A percentile compares a stretch with the other conserved stretches of the same genome.
These are phyloP conservation scores for Hypoxylon sp. DNA, from an alignment of 2,329 filamentous ascomycete species.

Conservation along the genomic window DNA sequence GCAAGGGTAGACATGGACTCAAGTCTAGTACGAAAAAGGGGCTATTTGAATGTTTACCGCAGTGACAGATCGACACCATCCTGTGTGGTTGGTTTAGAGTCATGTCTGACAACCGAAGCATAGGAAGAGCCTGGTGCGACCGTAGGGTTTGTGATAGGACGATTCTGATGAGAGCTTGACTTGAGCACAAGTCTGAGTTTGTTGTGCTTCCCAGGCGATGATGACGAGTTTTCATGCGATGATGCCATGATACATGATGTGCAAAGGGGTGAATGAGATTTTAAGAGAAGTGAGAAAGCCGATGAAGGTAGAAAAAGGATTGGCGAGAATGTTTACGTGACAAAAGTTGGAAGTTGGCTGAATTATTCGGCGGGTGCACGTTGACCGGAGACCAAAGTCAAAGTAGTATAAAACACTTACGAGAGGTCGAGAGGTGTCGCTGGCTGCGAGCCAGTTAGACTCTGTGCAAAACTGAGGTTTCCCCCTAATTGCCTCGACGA, in stretches of 20 bases:
- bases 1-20: not conserved
- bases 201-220: conserved; percentile 11
- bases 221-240: not conserved
- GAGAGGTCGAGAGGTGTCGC: conserved; percentile 73
- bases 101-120: conserved; percentile 21
- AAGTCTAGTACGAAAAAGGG: conserved; percentile 8
- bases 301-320: not conserved
- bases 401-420: conserved; percentile 63
- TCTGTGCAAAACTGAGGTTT: conserved; percentile 76
- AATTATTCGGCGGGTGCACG: not conserved
- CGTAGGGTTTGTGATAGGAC: not conserved
- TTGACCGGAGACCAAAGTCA: conserved; percentile 18
- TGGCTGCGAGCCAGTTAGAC: conserved; percentile 72
- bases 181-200: conserved; percentile 43
- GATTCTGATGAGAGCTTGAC: not conserved
- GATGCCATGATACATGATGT: conserved; percentile 10
- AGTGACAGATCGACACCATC: not conserved
- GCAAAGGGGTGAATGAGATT: not conserved
- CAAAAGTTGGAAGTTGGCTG: conserved; percentile 1
- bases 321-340: not conserved
- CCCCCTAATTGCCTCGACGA: conserved; percentile 67
- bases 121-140: conserved; percentile 12
- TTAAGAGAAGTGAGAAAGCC: not conserved
- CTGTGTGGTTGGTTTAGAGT: not conserved
- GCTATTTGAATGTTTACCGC: conserved; percentile 46